A percentile compares a stretch with the other conserved stretches of the same genome.
These are phyloP conservation scores for Zygoascus bituminiphila DNA, from an alignment of 805 yeast genomes.

Conservation along the genomic window DNA sequence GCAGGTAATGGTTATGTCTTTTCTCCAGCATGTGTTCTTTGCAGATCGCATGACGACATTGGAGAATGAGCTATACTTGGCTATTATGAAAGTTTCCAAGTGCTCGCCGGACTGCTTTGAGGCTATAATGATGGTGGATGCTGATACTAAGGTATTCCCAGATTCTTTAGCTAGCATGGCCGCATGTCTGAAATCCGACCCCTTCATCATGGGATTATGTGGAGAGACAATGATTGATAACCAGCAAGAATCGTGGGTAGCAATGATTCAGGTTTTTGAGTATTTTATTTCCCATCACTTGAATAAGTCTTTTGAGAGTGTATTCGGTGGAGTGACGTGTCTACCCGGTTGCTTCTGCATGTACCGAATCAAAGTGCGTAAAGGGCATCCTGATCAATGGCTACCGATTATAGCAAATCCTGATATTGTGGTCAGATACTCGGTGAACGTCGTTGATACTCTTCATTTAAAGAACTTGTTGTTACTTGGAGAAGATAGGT, in stretches of 20 bases:
- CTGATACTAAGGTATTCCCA: slow-evolving; percentile 82
- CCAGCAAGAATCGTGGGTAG: slow-evolving; percentile 78
- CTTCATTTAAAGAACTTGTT: slow-evolving; percentile 81
- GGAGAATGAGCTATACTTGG: slow-evolving; percentile 67
- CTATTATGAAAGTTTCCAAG: slow-evolving; percentile 73
- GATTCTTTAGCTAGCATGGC: slow-evolving; percentile 84
- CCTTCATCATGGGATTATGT: slow-evolving; percentile 83
- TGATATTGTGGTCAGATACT: slow-evolving; percentile 84
- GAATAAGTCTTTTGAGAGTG: slow-evolving; percentile 87
- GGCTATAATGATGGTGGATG: slow-evolving; percentile 84
- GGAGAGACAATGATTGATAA: slow-evolving; percentile 92
- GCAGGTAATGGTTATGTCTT: slow-evolving; percentile 84
- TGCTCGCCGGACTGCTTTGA: slow-evolving; percentile 76
- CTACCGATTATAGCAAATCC: slow-evolving; percentile 91
- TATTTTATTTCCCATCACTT: slow-evolving; percentile 92
- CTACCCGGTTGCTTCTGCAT: slow-evolving; percentile 93
- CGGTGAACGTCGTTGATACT: slow-evolving; percentile 77
- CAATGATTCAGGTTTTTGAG: slow-evolving; percentile 90
- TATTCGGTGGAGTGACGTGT: slow-evolving; percentile 91
- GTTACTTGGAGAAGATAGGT: slow-evolving; percentile 86
- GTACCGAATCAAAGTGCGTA: slow-evolving; percentile 87
- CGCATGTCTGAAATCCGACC: slow-evolving; percentile 81
- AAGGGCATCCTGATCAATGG: slow-evolving; percentile 73
- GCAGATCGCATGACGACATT: slow-evolving; percentile 92
- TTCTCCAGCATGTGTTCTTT: slow-evolving; percentile 77